These are phyloP conservation scores for Erythrophleum fordii DNA, from an alignment of 306 rosid genomes.

Conservation along the genomic window DNA sequence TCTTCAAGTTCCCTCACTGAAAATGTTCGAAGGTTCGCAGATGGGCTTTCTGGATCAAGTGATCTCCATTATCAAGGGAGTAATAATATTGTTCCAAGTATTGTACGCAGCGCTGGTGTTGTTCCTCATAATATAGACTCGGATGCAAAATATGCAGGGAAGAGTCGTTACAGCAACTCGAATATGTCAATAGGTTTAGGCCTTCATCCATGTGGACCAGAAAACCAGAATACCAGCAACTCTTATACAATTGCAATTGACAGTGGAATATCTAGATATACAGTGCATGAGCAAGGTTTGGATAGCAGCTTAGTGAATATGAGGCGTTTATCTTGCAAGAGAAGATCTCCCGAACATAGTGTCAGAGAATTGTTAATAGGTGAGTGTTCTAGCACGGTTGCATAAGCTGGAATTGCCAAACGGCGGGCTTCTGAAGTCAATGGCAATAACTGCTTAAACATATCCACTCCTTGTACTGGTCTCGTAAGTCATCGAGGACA, in stretches of 20 bases:
- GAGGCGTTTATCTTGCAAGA: slow-evolving; percentile 17
- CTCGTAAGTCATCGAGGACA: neutral
- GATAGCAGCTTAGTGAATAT: neutral
- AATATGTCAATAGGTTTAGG: neutral
- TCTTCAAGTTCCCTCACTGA: neutral
- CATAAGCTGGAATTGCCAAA: slow-evolving; percentile 4
- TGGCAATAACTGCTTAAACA: slow-evolving; percentile 17
- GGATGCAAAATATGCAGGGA: neutral
- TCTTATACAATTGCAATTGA: neutral
- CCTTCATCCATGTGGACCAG: slow-evolving; percentile 1
- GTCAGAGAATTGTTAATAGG: slow-evolving; percentile 5
- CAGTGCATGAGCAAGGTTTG: neutral
- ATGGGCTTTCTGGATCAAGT: neutral
- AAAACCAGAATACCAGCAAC: neutral
- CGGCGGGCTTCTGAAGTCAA: neutral
- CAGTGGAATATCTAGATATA: neutral
- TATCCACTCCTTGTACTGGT: neutral
- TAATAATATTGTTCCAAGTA: neutral
- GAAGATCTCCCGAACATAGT: slow-evolving; percentile 27
- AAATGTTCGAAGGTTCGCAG: neutral
- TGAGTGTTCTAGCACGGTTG: slow-evolving; percentile 25
- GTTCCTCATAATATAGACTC: slow-evolving; percentile 4
- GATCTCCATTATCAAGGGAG: neutral
- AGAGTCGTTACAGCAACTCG: neutral
- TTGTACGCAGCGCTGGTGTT: neutral